Evolutionary conservation across 2,329 filamentous ascomycete species (phyloP).

Genomic region (Fusarium solani-melongenae): DNA sequence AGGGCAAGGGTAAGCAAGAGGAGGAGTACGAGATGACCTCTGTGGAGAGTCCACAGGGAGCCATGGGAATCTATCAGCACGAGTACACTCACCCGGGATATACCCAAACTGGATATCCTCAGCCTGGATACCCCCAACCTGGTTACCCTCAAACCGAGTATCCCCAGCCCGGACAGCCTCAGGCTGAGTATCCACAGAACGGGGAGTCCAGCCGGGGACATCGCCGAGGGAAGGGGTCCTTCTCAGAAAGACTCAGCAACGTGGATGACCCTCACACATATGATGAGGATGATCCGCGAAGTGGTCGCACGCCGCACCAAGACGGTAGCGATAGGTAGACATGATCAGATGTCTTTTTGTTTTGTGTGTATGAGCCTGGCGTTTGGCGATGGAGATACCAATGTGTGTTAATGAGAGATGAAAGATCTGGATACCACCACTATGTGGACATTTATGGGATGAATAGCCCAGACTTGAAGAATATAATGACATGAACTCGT

Average conservation of each 20-base stretch:
- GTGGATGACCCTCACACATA: conserved; percentile 5
- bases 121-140: conserved; percentile 1
- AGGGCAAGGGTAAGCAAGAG: conserved; percentile 40
- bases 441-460: background rate
- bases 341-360: background rate
- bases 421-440: background rate
- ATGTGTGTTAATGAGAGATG: conserved; percentile 10
- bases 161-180: background rate
- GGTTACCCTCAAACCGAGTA: background rate
- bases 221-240: conserved; percentile 9
- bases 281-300: conserved; percentile 8
- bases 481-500: background rate
- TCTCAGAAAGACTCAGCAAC: conserved; percentile 5
- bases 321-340: background rate
- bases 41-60: conserved; percentile 51
- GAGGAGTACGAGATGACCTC: conserved; percentile 63
- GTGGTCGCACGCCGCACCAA: background rate
- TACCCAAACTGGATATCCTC: background rate
- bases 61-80: conserved; percentile 16
- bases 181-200: background rate
- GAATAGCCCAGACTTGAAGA: background rate
- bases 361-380: conserved; percentile 16
- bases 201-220: conserved; percentile 7
- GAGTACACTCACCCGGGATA: background rate
- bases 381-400: conserved; percentile 28